Evolutionary conservation across 192 early-diverging fungal species (phyloP).

Genomic region (Linnemannia hyalina): DNA sequence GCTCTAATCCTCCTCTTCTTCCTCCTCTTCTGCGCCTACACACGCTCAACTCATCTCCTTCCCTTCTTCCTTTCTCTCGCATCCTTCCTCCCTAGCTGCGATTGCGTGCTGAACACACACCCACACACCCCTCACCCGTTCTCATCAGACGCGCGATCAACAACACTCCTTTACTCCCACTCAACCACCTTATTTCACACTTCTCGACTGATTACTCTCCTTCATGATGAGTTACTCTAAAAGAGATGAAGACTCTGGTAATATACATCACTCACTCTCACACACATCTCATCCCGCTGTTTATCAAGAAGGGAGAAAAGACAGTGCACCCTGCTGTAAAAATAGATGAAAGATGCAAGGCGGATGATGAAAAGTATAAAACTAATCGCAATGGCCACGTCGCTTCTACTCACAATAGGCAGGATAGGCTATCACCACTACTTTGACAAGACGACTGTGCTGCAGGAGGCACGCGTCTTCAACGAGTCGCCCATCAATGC

Average conservation of each 20-base stretch:
- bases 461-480: slow-evolving; percentile 97
- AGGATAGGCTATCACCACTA: slow-evolving; percentile 87
- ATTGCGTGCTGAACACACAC: neutral
- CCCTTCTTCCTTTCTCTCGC: neutral
- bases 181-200: neutral
- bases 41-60: neutral
- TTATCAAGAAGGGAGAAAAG: neutral
- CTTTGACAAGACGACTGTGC: slow-evolving; percentile 92
- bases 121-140: neutral
- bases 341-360: neutral
- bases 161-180: neutral
- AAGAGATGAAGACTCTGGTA: slow-evolving; percentile 80
- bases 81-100: neutral
- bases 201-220: slow-evolving; percentile 20
- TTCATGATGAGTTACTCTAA: slow-evolving; percentile 71
- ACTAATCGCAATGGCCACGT: neutral
- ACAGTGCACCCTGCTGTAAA: neutral
- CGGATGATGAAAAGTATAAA: neutral
- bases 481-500: slow-evolving; percentile 97
- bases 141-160: slow-evolving; percentile 1
- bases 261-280: neutral
- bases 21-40: neutral
- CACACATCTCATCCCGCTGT: neutral
- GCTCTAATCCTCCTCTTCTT: neutral
- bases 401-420: slow-evolving; percentile 53